phyloP scores from a whole-genome alignment of 257 asterid genomes.

The Nicotiana paniculata region DNA sequence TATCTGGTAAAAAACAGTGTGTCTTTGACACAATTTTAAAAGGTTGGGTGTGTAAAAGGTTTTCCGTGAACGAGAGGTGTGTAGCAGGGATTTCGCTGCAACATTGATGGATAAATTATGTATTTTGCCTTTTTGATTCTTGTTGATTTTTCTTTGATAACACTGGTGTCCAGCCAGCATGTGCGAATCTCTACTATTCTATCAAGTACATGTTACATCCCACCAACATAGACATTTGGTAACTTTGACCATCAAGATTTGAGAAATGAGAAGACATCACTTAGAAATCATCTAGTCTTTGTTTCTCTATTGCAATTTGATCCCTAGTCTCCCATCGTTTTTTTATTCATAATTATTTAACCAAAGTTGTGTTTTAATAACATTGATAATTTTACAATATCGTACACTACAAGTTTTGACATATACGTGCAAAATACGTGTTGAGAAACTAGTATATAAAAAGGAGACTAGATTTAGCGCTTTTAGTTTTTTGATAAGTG shows the following conservation, averaged over 20 bases:
- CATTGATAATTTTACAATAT: background rate
- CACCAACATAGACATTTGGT: background rate
- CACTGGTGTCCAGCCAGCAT: background rate
- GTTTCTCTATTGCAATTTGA: background rate
- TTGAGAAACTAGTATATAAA: background rate
- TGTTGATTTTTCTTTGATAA: background rate
- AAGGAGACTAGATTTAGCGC: too few species aligned
- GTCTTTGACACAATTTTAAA: too few species aligned
- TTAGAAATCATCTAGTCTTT: too few species aligned
- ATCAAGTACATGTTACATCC: background rate
- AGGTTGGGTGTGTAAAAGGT: too few species aligned
- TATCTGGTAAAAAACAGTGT: too few species aligned
- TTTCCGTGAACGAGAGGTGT: too few species aligned
- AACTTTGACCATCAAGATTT: background rate
- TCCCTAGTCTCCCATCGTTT: background rate
- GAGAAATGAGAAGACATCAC: background rate
- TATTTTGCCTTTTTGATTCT: too few species aligned
- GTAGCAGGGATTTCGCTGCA: too few species aligned
- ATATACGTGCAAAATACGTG: background rate
- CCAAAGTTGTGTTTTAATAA: too few species aligned
- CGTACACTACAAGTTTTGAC: background rate
- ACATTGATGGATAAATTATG: too few species aligned
- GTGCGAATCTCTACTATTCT: background rate
- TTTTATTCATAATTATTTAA: background rate
- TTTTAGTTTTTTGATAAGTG: too few species aligned